These are phyloP conservation scores for Vararia minispora DNA, from an alignment of 768 basidiomycete genomes.

Conservation along the genomic window DNA sequence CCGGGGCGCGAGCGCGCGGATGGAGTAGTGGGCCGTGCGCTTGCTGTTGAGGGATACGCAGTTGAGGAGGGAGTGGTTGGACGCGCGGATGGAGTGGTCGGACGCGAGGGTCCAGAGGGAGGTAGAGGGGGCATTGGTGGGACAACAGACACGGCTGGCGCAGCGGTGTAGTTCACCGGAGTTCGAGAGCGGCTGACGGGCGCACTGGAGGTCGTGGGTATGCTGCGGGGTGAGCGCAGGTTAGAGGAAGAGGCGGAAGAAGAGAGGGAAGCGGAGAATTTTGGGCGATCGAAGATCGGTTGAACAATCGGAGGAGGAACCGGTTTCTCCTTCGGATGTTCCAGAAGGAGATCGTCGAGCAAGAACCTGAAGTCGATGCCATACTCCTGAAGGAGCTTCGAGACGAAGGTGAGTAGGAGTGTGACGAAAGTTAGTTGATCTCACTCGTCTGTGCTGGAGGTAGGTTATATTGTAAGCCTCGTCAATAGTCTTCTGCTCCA, in stretches of 20 bases:
- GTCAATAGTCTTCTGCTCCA: constrained; percentile 56
- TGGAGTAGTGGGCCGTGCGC: background rate
- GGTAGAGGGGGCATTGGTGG: background rate
- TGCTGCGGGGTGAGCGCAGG: background rate
- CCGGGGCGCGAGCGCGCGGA: constrained; percentile 9
- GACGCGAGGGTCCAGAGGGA: background rate
- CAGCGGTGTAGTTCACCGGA: no score
- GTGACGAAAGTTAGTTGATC: constrained; percentile 8
- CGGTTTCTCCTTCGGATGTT: constrained; percentile 28
- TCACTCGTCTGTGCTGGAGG: constrained; percentile 74
- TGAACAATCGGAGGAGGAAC: constrained; percentile 23
- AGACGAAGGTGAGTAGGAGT: background rate
- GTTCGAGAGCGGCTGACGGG: constrained; percentile 5
- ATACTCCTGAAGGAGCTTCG: constrained; percentile 78
- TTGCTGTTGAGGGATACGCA: background rate
- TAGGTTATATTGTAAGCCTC: constrained; percentile 73
- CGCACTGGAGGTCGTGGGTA: background rate
- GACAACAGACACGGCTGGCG: no score
- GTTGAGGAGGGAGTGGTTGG: background rate
- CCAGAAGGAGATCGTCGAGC: constrained; percentile 61
- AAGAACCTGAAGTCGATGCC: constrained; percentile 91
- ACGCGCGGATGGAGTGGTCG: background rate
- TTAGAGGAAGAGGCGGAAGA: constrained; percentile 2
- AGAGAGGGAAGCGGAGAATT: constrained; percentile 9
- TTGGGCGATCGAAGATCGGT: constrained; percentile 16